Percentiles rank a stretch among this genome's conserved stretches.
Evolutionary conservation across 2,329 filamentous ascomycete genomes (phyloP).

Genomic region (Sporothrix brasiliensis): DNA sequence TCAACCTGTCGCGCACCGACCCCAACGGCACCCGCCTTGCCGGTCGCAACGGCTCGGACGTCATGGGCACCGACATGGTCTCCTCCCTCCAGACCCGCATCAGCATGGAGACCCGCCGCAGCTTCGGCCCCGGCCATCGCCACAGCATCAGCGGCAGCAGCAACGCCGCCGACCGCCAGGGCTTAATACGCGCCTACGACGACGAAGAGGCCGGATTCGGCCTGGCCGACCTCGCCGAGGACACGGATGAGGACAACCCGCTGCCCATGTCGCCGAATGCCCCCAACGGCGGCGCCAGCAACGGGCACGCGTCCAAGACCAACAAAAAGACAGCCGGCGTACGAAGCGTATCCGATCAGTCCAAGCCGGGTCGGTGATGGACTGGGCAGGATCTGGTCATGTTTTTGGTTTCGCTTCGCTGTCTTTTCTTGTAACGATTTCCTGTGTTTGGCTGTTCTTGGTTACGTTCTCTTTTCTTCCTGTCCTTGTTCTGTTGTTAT

Average conservation of each 20-base stretch:
- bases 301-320: constrained; percentile 34
- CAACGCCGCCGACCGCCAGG: constrained; percentile 71
- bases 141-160: constrained; percentile 57
- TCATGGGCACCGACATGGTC: constrained; percentile 87
- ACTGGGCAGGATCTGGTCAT: not conserved
- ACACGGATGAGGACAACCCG: constrained; percentile 65
- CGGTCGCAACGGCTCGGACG: constrained; percentile 67
- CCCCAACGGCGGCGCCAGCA: constrained; percentile 52
- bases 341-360: constrained; percentile 19
- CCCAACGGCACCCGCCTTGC: constrained; percentile 71
- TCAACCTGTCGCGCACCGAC: constrained; percentile 92
- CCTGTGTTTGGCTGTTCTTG: not conserved
- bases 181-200: constrained; percentile 86
- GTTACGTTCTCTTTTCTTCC: not conserved
- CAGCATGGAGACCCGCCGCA: constrained; percentile 88
- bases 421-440: not conserved
- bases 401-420: not conserved
- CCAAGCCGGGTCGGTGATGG: constrained; percentile 31
- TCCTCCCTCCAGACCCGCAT: constrained; percentile 86
- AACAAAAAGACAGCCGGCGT: constrained; percentile 27
- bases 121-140: constrained; percentile 58
- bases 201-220: constrained; percentile 78
- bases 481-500: not conserved
- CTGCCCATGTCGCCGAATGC: constrained; percentile 46
- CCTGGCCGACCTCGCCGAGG: constrained; percentile 76